Evolutionary conservation across 164 flowering plant species (phyloP).

Genomic region (Macadamia integrifolia): DNA sequence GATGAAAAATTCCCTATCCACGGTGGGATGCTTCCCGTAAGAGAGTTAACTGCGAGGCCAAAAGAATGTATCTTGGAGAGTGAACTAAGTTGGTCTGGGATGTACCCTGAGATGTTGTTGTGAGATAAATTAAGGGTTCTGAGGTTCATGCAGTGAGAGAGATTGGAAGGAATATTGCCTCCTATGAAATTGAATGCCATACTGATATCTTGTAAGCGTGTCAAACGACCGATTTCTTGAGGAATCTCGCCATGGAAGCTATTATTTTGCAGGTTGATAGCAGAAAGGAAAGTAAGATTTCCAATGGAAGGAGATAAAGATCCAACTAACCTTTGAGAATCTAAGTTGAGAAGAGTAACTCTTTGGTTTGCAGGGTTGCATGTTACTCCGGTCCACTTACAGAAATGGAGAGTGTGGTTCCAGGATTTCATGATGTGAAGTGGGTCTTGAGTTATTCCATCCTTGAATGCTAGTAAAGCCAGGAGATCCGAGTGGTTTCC

Average conservation of each 20-base stretch:
- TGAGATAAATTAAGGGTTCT: not conserved
- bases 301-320: slow-evolving; percentile 22
- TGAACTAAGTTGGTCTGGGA: slow-evolving; percentile 17
- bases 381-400: slow-evolving; percentile 34
- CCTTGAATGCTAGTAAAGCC: slow-evolving; percentile 17
- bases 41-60: slow-evolving; percentile 7
- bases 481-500: slow-evolving; percentile 3
- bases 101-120: slow-evolving; percentile 18
- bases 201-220: slow-evolving; percentile 6
- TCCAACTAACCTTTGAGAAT: slow-evolving; percentile 13
- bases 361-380: slow-evolving; percentile 19
- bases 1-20: slow-evolving; percentile 14
- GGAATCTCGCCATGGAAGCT: slow-evolving; percentile 26
- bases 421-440: slow-evolving; percentile 23
- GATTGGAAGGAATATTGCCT: slow-evolving; percentile 26
- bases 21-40: slow-evolving; percentile 27
- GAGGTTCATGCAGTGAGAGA: slow-evolving; percentile 18
- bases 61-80: slow-evolving; percentile 10
- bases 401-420: slow-evolving; percentile 26
- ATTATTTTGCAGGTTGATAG: slow-evolving; percentile 19
- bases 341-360: slow-evolving; percentile 19
- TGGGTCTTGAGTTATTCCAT: slow-evolving; percentile 21
- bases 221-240: slow-evolving; percentile 22
- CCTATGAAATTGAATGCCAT: slow-evolving; percentile 19
- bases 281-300: slow-evolving; percentile 23